Base-by-base conservation (phyloP, 192 early-diverging fungal genomes). In the Podila verticillata region DNA sequence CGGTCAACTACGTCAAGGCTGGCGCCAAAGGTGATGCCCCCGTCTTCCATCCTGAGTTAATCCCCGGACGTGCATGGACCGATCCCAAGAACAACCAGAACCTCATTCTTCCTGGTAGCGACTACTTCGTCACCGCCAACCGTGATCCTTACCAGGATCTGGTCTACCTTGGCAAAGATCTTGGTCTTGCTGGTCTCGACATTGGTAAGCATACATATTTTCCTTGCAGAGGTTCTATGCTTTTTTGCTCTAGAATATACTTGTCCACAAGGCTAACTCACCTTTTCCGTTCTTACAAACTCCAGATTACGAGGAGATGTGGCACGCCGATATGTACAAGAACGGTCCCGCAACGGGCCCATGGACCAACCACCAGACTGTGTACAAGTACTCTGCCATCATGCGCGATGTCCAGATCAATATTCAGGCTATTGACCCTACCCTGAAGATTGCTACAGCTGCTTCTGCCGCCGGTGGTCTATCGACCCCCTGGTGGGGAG, bases 101-200 rank as follows among this genome's bases (percentile, higher is more conserved):
- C 31, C 57, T 63, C 49, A 31, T 54, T 28, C 61, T 80, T 24
- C 77, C 77, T 34, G 77, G 77, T 64, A 56, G 62, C 48, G 62
- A 61, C 26, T 80, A 80, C 66, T 80, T 29, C 30, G 19, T 48
- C 12, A 63, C 49, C 9, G 65, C 61, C 3, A 80, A 80, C 48
- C 77, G 77, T 30, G 65, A 80, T 34, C 77, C 77, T 31, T 80
- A 80, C 70, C 77, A 80, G 69, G 77, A 80, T 48, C 58, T 80
- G 34, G 77, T 80, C 57, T 72, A 72, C 57, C 77, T 80, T 7
- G 77, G 64, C 39, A 80, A 72, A 63, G 77, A 80, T 36, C 77
- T 80, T 29, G 70, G 66, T 20, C 54, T 80, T 56, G 57, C 61
- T 39, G 77, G 77, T 65, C 57, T 80, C 54, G 77, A 80, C 48